Evolutionary conservation across 345 rosid genomes (phyloP).

Genomic region (Eucalyptus erythrocorys): DNA sequence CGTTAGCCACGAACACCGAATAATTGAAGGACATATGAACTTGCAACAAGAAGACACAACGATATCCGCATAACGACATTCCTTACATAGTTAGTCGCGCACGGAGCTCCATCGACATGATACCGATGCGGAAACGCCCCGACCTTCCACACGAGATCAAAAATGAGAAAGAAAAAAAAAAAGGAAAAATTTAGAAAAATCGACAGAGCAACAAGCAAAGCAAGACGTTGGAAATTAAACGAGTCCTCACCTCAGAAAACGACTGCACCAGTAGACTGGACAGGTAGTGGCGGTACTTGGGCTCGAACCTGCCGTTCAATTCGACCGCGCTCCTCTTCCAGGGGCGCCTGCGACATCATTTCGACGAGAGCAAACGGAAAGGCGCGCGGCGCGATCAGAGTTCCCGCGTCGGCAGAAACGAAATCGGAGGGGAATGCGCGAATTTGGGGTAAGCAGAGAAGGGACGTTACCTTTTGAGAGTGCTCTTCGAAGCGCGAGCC

Average conservation of each 20-base stretch:
- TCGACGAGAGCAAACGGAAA: neutral
- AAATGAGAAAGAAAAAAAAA: neutral
- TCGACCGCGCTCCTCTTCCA: constrained; percentile 59
- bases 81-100: constrained; percentile 40
- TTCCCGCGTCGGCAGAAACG: neutral
- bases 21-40: neutral
- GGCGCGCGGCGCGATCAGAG: neutral
- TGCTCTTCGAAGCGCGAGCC: neutral
- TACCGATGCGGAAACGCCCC: constrained; percentile 61
- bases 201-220: neutral
- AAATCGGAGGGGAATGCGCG: neutral
- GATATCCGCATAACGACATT: neutral
- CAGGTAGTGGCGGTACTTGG: constrained; percentile 39
- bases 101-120: constrained; percentile 30
- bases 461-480: neutral
- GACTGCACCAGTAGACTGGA: constrained; percentile 50
- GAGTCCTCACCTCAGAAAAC: constrained; percentile 40
- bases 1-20: neutral
- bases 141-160: constrained; percentile 9
- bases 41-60: neutral
- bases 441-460: neutral
- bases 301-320: constrained; percentile 41
- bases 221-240: neutral
- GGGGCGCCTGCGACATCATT: constrained; percentile 4
- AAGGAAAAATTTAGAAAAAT: neutral